Evolutionary conservation across 2,329 filamentous ascomycete genomes (phyloP).

Genomic region (Alternaria sp.): DNA sequence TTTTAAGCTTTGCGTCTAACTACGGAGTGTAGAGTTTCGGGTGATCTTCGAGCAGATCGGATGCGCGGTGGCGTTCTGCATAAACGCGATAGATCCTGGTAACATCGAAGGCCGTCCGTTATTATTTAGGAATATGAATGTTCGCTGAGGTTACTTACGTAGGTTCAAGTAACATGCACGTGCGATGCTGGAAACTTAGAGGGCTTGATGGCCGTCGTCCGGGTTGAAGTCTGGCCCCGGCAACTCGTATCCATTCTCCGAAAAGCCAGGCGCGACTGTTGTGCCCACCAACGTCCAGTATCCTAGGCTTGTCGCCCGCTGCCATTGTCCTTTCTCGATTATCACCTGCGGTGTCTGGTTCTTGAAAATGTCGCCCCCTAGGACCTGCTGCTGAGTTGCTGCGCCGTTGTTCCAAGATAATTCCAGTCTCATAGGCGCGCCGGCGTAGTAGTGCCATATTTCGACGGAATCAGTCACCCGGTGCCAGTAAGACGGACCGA

Average conservation of each 20-base stretch:
- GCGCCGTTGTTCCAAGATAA: constrained; percentile 57
- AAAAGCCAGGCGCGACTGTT: constrained; percentile 35
- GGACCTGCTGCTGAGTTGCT: constrained; percentile 33
- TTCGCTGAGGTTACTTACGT: neutral
- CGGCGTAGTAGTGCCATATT: constrained; percentile 64
- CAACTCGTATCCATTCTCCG: constrained; percentile 32
- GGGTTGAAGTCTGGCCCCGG: constrained; percentile 29
- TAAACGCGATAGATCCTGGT: too few relatives aligned
- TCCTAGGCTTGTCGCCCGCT: constrained; percentile 57
- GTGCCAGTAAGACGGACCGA: constrained; percentile 60
- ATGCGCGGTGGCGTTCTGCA: too few relatives aligned
- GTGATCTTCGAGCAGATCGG: too few relatives aligned
- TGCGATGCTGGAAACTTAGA: neutral
- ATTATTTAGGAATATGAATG: neutral
- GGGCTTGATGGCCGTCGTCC: neutral
- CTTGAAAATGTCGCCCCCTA: constrained; percentile 57
- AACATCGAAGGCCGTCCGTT: too few relatives aligned
- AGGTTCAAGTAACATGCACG: neutral
- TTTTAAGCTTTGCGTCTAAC: too few relatives aligned
- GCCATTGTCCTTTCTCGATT: constrained; percentile 57
- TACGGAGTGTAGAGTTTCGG: too few relatives aligned
- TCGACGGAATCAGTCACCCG: constrained; percentile 60
- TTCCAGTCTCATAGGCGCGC: constrained; percentile 59
- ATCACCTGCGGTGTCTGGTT: constrained; percentile 57
- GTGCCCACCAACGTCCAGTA: constrained; percentile 60